Conservation (phyloP, 2,329 filamentous ascomycete genomes). For the Pseudocercospora eumusae region DNA sequence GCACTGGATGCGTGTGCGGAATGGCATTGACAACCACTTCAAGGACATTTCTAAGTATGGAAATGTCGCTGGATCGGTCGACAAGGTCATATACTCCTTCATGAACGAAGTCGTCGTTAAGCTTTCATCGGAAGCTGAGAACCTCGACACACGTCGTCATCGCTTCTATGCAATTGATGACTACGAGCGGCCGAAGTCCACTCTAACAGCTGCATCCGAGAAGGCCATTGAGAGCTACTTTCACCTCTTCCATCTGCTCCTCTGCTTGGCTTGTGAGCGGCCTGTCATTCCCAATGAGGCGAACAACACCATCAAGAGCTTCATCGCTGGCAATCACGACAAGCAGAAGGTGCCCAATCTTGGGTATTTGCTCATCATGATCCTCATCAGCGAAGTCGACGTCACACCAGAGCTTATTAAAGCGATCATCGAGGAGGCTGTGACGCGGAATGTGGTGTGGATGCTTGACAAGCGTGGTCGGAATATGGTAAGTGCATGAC, state of each 20-base stretch:
- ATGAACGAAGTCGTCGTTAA: conserved; percentile 32
- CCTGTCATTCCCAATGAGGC: conserved; percentile 19
- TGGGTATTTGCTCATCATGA: conserved; percentile 28
- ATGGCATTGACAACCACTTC: conserved; percentile 8
- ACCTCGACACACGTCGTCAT: neutral
- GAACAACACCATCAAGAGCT: conserved; percentile 21
- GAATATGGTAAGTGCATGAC: conserved; percentile 10
- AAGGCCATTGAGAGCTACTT: conserved; percentile 32
- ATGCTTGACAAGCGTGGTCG: conserved; percentile 28
- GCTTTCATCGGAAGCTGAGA: conserved; percentile 21
- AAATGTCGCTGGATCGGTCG: conserved; percentile 12
- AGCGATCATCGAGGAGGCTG: conserved; percentile 29
- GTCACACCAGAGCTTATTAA: conserved; percentile 25
- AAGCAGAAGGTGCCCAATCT: conserved; percentile 28
- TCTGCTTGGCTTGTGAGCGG: conserved; percentile 27
- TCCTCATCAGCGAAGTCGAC: conserved; percentile 26
- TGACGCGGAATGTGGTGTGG: conserved; percentile 33
- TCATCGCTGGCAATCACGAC: conserved; percentile 24
- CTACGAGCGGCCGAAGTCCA: conserved; percentile 17
- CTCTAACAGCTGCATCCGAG: conserved; percentile 27
- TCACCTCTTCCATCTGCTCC: conserved; percentile 32
- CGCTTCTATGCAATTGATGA: neutral
- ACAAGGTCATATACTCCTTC: conserved; percentile 29
- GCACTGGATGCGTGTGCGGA: conserved; percentile 28
- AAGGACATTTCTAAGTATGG: conserved; percentile 13